Conservation (phyloP, 495 filamentous ascomycete genomes). For the Xylaria sp. region DNA sequence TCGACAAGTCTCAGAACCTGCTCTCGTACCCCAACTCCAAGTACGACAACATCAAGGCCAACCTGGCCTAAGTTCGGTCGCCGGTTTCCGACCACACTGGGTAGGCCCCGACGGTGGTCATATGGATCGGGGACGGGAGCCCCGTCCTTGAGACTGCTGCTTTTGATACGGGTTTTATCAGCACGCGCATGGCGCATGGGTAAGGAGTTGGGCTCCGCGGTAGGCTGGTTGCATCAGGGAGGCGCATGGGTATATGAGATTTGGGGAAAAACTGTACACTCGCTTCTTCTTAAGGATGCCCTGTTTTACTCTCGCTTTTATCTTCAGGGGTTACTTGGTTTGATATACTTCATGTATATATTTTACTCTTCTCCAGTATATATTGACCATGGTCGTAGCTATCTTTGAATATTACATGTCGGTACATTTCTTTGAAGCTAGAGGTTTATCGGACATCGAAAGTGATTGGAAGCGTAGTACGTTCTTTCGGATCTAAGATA, state of each 20-base stretch:
- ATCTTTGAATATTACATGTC: neutral
- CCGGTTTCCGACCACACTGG: neutral
- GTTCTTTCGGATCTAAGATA: too few species aligned
- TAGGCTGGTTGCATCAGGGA: slow-evolving; percentile 16
- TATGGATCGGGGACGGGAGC: slow-evolving; percentile 32
- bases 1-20: slow-evolving; percentile 46
- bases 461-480: neutral
- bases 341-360: slow-evolving; percentile 15
- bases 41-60: slow-evolving; percentile 52
- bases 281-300: slow-evolving; percentile 16
- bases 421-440: neutral
- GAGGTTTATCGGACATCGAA: neutral
- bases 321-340: neutral
- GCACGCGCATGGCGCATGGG: neutral
- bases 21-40: slow-evolving; percentile 50
- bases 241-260: slow-evolving; percentile 12
- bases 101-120: slow-evolving; percentile 24
- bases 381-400: neutral
- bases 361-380: slow-evolving; percentile 17
- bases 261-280: slow-evolving; percentile 7
- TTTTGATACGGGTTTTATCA: neutral
- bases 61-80: slow-evolving; percentile 29
- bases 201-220: slow-evolving; percentile 8
- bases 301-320: neutral
- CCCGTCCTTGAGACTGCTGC: slow-evolving; percentile 31